Conservation (phyloP, 345 rosid genomes). For the Melastoma malabathricum region DNA sequence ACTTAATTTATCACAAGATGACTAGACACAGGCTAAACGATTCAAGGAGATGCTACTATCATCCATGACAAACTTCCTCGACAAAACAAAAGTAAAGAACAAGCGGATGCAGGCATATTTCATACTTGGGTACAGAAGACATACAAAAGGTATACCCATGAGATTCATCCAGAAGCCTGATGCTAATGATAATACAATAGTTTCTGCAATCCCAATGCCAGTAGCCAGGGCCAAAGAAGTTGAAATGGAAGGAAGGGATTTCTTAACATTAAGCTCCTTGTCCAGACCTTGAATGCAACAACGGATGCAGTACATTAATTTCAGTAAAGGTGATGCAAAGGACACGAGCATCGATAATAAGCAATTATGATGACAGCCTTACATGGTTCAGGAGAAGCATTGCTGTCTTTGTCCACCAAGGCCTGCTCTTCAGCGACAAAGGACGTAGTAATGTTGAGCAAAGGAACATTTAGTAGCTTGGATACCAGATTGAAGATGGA, state of each 20-base stretch:
- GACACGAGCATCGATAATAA: slow-evolving; percentile 4
- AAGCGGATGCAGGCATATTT: no score
- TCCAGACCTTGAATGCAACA: slow-evolving; percentile 12
- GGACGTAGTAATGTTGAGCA: slow-evolving; percentile 79
- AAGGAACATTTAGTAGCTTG: slow-evolving; percentile 73
- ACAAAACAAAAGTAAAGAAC: no score
- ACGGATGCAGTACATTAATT: neutral
- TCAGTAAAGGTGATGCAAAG: slow-evolving; percentile 5
- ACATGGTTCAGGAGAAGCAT: slow-evolving; percentile 9
- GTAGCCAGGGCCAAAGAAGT: slow-evolving; percentile 76
- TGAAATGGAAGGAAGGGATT: slow-evolving; percentile 56
- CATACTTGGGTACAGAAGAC: slow-evolving; percentile 22
- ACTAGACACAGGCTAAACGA: no score
- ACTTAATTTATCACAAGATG: no score
- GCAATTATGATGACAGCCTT: slow-evolving; percentile 8
- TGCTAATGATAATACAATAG: slow-evolving; percentile 57
- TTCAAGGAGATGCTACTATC: no score
- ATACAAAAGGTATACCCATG: slow-evolving; percentile 91
- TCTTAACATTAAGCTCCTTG: slow-evolving; percentile 27
- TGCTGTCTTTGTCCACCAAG: slow-evolving; percentile 12
- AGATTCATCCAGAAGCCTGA: slow-evolving; percentile 69
- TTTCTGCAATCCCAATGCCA: slow-evolving; percentile 69
- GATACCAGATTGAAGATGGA: slow-evolving; percentile 81
- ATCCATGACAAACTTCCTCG: no score
- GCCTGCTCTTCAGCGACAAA: slow-evolving; percentile 94